A percentile compares a stretch with the other conserved stretches of the same genome.
Evolutionary conservation across 2,329 filamentous ascomycete genomes (phyloP).

Genomic region (Penicillium corylophilum): DNA sequence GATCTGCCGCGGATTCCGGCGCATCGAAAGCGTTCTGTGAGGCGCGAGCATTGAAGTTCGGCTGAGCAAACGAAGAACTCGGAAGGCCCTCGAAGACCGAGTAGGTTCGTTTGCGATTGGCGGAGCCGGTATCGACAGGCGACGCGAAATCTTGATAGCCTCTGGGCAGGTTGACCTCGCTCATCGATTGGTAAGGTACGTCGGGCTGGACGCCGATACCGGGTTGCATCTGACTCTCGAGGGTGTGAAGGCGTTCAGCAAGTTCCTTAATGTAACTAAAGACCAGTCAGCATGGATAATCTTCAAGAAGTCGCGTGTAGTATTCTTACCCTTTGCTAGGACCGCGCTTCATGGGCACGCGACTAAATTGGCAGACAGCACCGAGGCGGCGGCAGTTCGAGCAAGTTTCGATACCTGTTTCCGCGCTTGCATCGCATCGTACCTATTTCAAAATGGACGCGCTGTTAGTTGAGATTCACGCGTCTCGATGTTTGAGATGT

Average conservation of each 20-base stretch:
- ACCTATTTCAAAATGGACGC: conserved; percentile 50
- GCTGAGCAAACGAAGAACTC: conserved; percentile 42
- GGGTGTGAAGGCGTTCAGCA: conserved; percentile 76
- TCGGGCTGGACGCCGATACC: conserved; percentile 37
- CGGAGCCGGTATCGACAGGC: conserved; percentile 44
- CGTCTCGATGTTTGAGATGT: conserved; percentile 15
- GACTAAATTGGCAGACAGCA: conserved; percentile 79
- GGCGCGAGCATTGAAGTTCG: conserved; percentile 35
- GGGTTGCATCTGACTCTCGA: conserved; percentile 71
- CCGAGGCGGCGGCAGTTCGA: conserved; percentile 76
- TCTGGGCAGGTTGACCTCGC: conserved; percentile 42
- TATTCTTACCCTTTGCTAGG: conserved; percentile 75
- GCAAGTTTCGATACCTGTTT: conserved; percentile 71
- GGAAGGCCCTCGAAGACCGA: conserved; percentile 50
- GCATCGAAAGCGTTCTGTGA: conserved; percentile 38
- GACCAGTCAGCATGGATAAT: conserved; percentile 17
- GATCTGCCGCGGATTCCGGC: conserved; percentile 32
- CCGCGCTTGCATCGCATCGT: conserved; percentile 78
- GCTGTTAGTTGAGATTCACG: conserved; percentile 21
- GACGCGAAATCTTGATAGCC: conserved; percentile 56
- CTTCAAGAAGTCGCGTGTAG: neutral
- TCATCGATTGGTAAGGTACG: conserved; percentile 45
- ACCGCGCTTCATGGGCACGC: conserved; percentile 82
- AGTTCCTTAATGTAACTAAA: conserved; percentile 84
- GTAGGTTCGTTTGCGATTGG: conserved; percentile 49